Base-by-base conservation (phyloP, 805 yeast genomes). In the Saturnispora sekii region DNA sequence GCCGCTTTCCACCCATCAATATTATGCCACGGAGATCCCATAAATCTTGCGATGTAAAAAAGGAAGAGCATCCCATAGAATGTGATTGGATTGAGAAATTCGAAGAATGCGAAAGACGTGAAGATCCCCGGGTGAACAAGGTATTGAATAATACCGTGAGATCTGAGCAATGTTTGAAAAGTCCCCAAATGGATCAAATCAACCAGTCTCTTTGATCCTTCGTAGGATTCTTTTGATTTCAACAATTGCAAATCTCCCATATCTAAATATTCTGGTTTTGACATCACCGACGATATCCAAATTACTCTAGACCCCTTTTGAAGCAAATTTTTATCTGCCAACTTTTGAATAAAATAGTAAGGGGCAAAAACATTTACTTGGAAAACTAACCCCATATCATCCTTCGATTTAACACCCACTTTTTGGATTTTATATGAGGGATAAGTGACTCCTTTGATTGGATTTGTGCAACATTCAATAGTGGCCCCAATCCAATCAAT, bases 331-430 rank as follows among this genome's bases (percentile, higher is more conserved):
- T 26, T 34, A 2, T 76, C 76, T 34, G 69, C 61, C 16, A 90
- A 64, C 50, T 75, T 79, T 53, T 83, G 84, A 44, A 89, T 70
- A 43, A 93, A 66, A 61, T 80, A 93, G 66, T 84, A 89, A 2
- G 97, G 97, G 0, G 95, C 96, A 65, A 93, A 86, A n/a, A 90
- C 96, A 59, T 93, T 93, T 5, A 93, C 94, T 63, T 93, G 95
- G 67, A 90, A 93, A 4, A 88, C 87, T 29, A 84, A 66, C 1
- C 97, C 97, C 69, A 90, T 54, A 0, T 77, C 88, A 62, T 93
- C 98, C 15, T 57, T 60, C 1, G 95, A 77, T 56, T 74, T 77
- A 21, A 81, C 79, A 4, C 97, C 96, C 14, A 76, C 71, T 46
- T 74, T 70, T 68, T 93, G 97, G 33, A 83, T 72, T 63, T 90